Evolutionary conservation across 768 basidiomycete species (phyloP), one percentile per base, ranked within the genome.

Genomic region (Rhizopogon salebrosus): DNA sequence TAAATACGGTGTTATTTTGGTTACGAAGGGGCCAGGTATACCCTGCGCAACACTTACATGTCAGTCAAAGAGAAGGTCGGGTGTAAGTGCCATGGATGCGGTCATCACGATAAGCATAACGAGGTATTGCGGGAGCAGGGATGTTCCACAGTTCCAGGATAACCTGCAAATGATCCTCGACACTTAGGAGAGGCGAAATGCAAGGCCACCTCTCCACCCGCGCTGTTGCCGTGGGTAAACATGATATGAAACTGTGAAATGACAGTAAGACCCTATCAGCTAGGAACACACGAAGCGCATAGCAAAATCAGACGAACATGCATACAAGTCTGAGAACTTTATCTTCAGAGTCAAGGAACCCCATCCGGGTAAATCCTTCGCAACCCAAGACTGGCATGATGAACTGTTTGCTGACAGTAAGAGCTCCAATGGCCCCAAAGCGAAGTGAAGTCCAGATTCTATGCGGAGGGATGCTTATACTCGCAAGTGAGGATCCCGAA

Each of bases 251-350:
- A 53, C 82, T 84, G 54, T 22, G 24, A 11, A 18, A 37, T 36
- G 49, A 51, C 18, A 31, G 37, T 11, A 50, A n/a, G 1, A 11
- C 27, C 27, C 10, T 42, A n/a, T 34, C 20, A 16, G 46, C 20
- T 16, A 18, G 20, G 14, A 48, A 8, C 18, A 27, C 11, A 27
- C 24, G 38, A 41, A 57, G 35, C 55, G 27, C 27, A 20, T 7
- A 29, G 6, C 11, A 43, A 35, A 42, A 20, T 20, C n/a, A 31
- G 2, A 70, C 83, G 62, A 53, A 85, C 84, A 87, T 82, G 78
- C 82, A 83, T 16, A 87, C 79, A 52, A 87, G 84, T 55, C 75
- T 73, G 16, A 88, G 60, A 0, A 87, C 81, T 34, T 79, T 79
- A 57, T 87, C 77, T 0, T 80, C 71, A 52, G 58, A 60, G 3